Conservation (phyloP, 371 early-diverging fungal genomes). For the Coemansia sp. region DNA sequence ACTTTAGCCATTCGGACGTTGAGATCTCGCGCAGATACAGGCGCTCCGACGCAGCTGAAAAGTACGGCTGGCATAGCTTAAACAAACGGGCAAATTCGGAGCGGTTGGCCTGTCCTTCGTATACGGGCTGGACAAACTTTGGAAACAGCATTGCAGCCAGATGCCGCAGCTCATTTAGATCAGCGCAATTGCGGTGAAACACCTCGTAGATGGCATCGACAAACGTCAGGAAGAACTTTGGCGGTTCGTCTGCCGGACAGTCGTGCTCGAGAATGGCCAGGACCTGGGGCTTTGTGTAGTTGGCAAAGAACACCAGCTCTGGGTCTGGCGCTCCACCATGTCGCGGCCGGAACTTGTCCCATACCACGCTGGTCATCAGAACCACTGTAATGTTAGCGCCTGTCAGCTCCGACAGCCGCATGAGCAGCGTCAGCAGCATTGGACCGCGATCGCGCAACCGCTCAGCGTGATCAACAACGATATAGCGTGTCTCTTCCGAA, state of each 20-base stretch:
- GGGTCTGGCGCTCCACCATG: conserved; percentile 68
- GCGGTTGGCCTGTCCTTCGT: conserved; percentile 58
- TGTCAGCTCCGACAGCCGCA: conserved; percentile 73
- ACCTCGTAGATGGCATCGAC: conserved; percentile 72
- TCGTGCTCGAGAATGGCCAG: conserved; percentile 70
- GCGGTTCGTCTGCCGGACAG: conserved; percentile 63
- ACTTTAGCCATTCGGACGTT: conserved; percentile 73
- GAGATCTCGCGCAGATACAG: conserved; percentile 84
- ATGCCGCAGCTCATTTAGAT: conserved; percentile 83
- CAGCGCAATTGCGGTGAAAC: conserved; percentile 75
- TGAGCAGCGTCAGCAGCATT: conserved; percentile 64
- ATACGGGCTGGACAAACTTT: conserved; percentile 76
- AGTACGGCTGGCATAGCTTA: conserved; percentile 69
- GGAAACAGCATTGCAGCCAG: conserved; percentile 76
- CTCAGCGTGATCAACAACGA: conserved; percentile 83
- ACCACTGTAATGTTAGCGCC: conserved; percentile 64
- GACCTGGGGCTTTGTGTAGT: conserved; percentile 70
- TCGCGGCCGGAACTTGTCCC: conserved; percentile 76
- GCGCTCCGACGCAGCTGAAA: conserved; percentile 77
- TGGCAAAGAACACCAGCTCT: conserved; percentile 65
- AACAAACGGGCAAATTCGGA: conserved; percentile 71
- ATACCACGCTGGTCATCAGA: conserved; percentile 70
- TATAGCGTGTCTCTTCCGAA: conserved; percentile 41
- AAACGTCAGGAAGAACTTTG: conserved; percentile 63
- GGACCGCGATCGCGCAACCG: conserved; percentile 70